Percentiles rank a stretch among this genome's conserved stretches.
These are phyloP conservation scores for Termitomyces sp. DNA, from an alignment of 768 basidiomycete species.

Conservation along the genomic window DNA sequence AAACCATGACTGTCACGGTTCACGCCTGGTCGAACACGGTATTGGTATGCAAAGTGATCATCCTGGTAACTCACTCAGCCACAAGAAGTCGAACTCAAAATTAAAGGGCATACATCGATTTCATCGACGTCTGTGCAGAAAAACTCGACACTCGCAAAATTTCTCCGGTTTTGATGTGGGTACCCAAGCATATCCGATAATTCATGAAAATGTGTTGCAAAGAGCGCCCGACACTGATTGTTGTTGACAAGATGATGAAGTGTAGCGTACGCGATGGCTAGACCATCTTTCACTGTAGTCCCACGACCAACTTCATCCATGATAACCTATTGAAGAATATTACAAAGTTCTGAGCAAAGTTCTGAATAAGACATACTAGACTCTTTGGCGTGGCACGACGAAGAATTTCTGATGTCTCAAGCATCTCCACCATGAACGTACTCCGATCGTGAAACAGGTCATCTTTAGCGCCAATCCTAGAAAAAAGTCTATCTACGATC, in stretches of 20 bases:
- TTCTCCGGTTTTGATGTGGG: constrained; percentile 33
- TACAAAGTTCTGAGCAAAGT: neutral
- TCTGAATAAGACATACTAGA: constrained; percentile 45
- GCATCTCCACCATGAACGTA: constrained; percentile 99
- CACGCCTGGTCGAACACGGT: constrained; percentile 74
- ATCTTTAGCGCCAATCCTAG: constrained; percentile 92
- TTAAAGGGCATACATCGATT: constrained; percentile 45
- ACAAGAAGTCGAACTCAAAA: neutral
- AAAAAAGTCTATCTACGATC: constrained; percentile 87
- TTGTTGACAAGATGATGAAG: constrained; percentile 72
- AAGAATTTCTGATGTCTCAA: constrained; percentile 90
- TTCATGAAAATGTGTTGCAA: constrained; percentile 99
- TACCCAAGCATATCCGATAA: constrained; percentile 79
- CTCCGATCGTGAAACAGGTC: constrained; percentile 90
- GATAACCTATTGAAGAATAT: constrained; percentile 60
- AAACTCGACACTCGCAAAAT: constrained; percentile 66
- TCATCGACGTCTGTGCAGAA: constrained; percentile 89
- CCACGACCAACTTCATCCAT: constrained; percentile 99
- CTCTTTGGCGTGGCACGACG: constrained; percentile 76
- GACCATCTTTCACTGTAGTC: constrained; percentile 86
- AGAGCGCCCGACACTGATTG: constrained; percentile 79
- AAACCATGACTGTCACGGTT: constrained; percentile 89
- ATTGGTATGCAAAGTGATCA: constrained; percentile 77
- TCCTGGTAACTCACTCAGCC: constrained; percentile 38
- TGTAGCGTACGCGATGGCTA: constrained; percentile 91